Base-by-base conservation (phyloP, 352 stramenopile genomes). In the Aphanomyces astaci region DNA sequence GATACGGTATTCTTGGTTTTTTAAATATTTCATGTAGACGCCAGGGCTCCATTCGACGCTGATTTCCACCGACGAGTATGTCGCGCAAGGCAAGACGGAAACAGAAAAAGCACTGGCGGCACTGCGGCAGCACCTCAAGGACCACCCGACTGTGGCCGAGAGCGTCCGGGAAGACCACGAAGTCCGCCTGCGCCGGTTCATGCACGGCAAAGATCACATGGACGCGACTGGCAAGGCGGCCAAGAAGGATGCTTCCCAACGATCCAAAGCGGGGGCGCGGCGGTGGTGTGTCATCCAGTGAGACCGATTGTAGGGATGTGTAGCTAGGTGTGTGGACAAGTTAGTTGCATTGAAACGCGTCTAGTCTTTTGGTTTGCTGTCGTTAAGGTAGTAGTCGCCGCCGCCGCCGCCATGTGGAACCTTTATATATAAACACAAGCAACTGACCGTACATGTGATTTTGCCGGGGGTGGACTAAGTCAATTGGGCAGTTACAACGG, bases 131-230 rank as follows among this genome's bases (percentile, higher is more conserved):
- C 90, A 82, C 51, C 51, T 94, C 54, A 78, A 77, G 54, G 62
- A 87, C 51, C 85, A 94, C 65, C 84, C 84, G 27, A 79, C 89
- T 45, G 81, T 85, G 55, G 56, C 90, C 27, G 83, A 92, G 63
- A 81, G 77, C n/a, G 84, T 94, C 66, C 86, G 78, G 54, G 84
- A 92, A 46, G 79, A 92, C 24, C 91, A 86, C 56, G 84, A 92
- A 73, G 86, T 92, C 64, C 81, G 84, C 1, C 69, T 94, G 65
- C 82, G 84, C 48, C 80, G 83, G 52, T 94, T 94, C 69, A 80
- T 81, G 51, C 86, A 86, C 71, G 86, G 86, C 11, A 75, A 82
- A 43, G 77, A 90, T 66, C 86, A 94, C 67, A 68, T 94, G 70
- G 83, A 90, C 30, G 30, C 51, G 30, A 59, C 15, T 7, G 36